Evolutionary conservation across 169 alveolate species (phyloP), one percentile per base, ranked within the genome.

Genomic region (Miamiensis avidus): DNA sequence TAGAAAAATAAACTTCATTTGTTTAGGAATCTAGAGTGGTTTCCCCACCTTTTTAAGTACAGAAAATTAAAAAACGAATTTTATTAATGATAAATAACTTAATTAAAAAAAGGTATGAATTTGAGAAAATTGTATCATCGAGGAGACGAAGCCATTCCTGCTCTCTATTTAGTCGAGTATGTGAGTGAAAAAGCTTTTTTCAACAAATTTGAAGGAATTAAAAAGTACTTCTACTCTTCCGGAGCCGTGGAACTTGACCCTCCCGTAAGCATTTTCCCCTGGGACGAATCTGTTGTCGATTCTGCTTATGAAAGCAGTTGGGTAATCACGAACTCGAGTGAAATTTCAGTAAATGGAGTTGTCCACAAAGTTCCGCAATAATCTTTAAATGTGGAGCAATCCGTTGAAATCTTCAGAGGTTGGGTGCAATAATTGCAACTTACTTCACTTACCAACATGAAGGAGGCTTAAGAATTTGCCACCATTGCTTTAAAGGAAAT

Each of bases 111-210:
- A 49, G 65, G 79, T 11, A 79, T 85, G 85, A 65, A 79, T 32
- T 79, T 85, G n/a, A 81, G 89, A 78, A 32, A 85, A 79, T 69
- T 85, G 0, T 85, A 85, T 74, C 89, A 85, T 75, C 65, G 76
- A 49, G 89, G 89, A 25, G 89, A 85, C 74, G 86, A 82, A 1
- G 72, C 72, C 32, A 85, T 85, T 74, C 89, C 89, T 11, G 89
- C 89, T 74, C 29, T 79, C 0, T 79, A 72, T 73, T 30, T 85
- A 74, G 72, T 85, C 30, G 89, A 85, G 31, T 81, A 85, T 74
- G 77, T 81, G n/a, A 77, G 85, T 26, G 83, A 79, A 76, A 64
- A 85, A 33, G 89, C 89, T 32, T 79, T 85, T 49, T 85, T 85
- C 73, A 85, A 85, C 30, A 85, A 85, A 65, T 85, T 85, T 74